Evolutionary conservation across 2,329 filamentous ascomycete species (phyloP), one percentile per base, ranked within the genome.

Genomic region (Colletotrichum spinosum): DNA sequence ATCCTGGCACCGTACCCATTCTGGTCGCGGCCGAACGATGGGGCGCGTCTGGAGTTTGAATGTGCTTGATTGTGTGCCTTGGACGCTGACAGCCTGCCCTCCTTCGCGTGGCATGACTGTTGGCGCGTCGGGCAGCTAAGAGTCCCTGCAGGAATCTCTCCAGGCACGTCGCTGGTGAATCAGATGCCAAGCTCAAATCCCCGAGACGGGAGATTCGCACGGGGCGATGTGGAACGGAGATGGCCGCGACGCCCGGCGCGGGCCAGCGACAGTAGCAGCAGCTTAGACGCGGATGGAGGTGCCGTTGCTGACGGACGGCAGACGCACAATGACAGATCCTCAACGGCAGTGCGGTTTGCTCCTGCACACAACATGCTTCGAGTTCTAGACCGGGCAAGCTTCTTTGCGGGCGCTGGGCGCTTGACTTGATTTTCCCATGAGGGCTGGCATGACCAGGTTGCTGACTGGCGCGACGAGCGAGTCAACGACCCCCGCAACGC

Each of bases 201-300:
- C 46, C 17, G 12, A 48, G 33, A 41, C n/a, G 46, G 52, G 17
- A 51, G 57, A 62, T 65, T 65, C 48, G 2, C 46, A 65, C 46
- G 35, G 35, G 58, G 52, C 41, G 11, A 12, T 48, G 48, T 49
- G 62, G 58, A 35, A 49, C 51, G 58, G 39, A 52, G 57, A 41
- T 35, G 59, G 15, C 62, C 57, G 38, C 41, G 41, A 44, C 58
- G 51, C 25, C 58, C 41, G 52, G 39, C 44, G 35, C 62, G 46
- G 37, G 50, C 61, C 56, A 35, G 41, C 17, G 41, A 25, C 35
- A 61, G 46, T 42, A 38, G 44, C 15, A 44, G n/a, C 46, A 48
- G 39, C 48, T 48, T 56, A 17, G 49, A 49, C n/a, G 45, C 15
- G 44, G 35, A 54, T 63, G 42, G 15, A 4, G 8, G 11, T 11